Evolutionary conservation across 306 rosid genomes (phyloP), one percentile per base, ranked within the genome.

Genomic region (Aeschynomene evenia): DNA sequence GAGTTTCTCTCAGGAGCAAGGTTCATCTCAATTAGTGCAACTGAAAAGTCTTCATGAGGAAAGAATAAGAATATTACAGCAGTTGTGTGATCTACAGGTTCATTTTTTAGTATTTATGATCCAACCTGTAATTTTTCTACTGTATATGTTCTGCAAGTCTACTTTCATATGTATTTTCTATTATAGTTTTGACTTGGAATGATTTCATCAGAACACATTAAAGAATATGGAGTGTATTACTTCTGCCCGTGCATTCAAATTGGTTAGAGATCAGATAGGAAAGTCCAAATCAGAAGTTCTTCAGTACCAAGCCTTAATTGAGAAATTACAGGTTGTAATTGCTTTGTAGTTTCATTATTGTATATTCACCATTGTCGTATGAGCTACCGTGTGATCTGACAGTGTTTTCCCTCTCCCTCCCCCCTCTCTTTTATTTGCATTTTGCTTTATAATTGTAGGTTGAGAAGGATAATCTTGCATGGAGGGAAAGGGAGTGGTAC

Each of bases 281-380:
- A 89, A 81, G 63, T 88, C 91, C 11, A 94, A 87, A 75, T 80
- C 78, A 1, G 86, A 91, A 84, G 89, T 84, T 64, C 69, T 58
- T 26, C 74, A 87, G 77, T 91, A 80, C 81, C 97, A 80, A 79
- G 85, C 91, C 63, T 78, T 79, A 61, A 78, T 78, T 11, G 91
- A 91, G 90, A 94, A 89, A 87, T 91, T 89, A 74, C 99, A 94
- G 99, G 99, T 94, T 84, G 96, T 89, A 76, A 87, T 85, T 86
- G 88, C 92, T 91, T 67, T 92, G 88, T 87, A 91, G 91, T 85
- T 89, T 86, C 78, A 84, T 83, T 82, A 81, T 20, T 81, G 68
- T 86, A 77, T 71, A 73, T 46, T 48, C 53, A 43, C 68, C 70
- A 37, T 36, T 60, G 3, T 75, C 72, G 49, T 29, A 33, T 62